phyloP scores from a whole-genome alignment of 176 grass and related monocot species.

The Secale cereale region DNA sequence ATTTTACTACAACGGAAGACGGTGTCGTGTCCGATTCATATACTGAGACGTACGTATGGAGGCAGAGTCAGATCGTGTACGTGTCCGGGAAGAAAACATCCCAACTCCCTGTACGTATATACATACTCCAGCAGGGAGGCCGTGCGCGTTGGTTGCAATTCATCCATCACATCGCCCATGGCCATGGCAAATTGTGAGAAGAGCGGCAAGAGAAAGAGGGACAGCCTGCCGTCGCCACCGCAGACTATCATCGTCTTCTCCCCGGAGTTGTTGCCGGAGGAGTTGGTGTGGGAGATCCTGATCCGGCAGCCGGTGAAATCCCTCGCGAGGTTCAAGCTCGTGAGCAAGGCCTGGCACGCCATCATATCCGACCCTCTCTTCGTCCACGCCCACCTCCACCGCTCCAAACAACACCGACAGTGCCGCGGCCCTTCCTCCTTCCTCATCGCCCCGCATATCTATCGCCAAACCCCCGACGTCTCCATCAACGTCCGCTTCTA shows the following conservation, averaged over 20 bases:
- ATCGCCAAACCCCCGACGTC: not conserved
- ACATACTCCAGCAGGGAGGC: no score
- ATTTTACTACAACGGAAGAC: no score
- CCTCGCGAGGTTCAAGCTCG: not conserved
- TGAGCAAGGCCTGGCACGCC: constrained; percentile 17
- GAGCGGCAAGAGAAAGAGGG: not conserved
- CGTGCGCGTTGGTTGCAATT: no score
- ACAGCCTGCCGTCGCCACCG: not conserved
- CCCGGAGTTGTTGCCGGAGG: not conserved
- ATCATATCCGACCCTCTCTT: constrained; percentile 3
- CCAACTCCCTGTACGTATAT: no score
- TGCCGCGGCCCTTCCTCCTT: not conserved
- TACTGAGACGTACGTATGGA: no score
- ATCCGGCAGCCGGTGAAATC: not conserved
- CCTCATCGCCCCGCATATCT: not conserved
- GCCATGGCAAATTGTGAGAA: no score
- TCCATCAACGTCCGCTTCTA: not conserved
- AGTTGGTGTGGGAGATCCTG: not conserved
- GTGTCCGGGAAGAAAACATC: no score
- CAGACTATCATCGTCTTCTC: not conserved
- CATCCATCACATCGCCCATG: no score
- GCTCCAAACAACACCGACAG: not conserved
- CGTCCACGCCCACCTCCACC: not conserved
- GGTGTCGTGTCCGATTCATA: no score
- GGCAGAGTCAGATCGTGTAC: no score